These are phyloP conservation scores for Arbutus unedo DNA, from an alignment of 148 eudicot species.

Conservation along the genomic window DNA sequence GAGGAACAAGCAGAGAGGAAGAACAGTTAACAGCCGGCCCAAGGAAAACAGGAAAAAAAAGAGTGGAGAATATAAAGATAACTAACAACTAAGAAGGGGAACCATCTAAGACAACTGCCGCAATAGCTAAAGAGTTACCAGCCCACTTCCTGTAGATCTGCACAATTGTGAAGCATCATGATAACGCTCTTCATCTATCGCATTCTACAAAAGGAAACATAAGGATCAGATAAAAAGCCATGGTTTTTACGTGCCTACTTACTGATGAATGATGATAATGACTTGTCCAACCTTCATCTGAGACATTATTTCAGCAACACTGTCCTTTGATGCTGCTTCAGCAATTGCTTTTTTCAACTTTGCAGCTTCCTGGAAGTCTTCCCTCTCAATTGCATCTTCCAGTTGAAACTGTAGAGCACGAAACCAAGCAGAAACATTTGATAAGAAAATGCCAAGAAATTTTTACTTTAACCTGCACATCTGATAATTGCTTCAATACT, in stretches of 20 bases:
- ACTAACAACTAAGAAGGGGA: neutral
- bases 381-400: conserved; percentile 88
- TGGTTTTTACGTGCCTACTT: neutral
- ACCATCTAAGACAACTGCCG: too few relatives aligned
- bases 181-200: conserved; percentile 87
- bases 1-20: neutral
- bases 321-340: conserved; percentile 76
- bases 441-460: neutral
- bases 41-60: neutral
- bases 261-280: neutral
- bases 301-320: conserved; percentile 81
- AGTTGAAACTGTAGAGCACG: conserved; percentile 69
- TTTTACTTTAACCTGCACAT: neutral
- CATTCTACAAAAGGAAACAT: conserved; percentile 51
- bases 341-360: conserved; percentile 68
- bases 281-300: conserved; percentile 54
- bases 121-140: conserved; percentile 48
- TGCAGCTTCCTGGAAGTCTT: conserved; percentile 93
- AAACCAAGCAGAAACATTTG: conserved; percentile 3
- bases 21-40: conserved; percentile 1
- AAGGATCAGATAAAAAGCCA: conserved; percentile 10
- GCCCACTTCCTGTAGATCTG: conserved; percentile 78
- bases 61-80: too few relatives aligned
- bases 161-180: conserved; percentile 92
- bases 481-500: neutral